Percentiles rank a stretch among this genome's conserved stretches.
phyloP scores from a whole-genome alignment of 2,329 filamentous ascomycete species.

The Aspergillus proliferans region DNA sequence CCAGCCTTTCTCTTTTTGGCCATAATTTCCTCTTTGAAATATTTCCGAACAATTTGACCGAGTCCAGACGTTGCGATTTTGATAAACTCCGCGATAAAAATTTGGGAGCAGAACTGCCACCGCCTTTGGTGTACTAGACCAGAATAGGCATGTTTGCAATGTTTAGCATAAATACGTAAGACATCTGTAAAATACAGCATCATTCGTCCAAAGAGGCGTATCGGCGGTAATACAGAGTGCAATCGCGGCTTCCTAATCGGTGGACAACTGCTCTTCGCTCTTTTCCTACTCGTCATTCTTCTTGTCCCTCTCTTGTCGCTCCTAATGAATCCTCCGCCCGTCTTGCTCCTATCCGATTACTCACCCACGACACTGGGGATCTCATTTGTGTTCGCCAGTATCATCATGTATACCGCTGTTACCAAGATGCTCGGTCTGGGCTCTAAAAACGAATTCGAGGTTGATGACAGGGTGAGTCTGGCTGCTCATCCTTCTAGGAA shows the following conservation, averaged over 20 bases:
- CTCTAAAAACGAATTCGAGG: conserved; percentile 67
- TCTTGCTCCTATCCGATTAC: conserved; percentile 14
- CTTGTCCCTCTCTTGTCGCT: conserved; percentile 7
- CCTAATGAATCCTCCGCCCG: conserved; percentile 18
- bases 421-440: conserved; percentile 36
- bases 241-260: too few relatives aligned
- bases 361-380: conserved; percentile 21
- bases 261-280: conserved; percentile 2
- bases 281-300: conserved; percentile 3
- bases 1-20: conserved; percentile 63
- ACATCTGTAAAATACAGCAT: neutral
- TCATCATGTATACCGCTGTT: conserved; percentile 27
- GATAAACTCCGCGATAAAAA: conserved; percentile 26
- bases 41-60: neutral
- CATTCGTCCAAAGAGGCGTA: neutral
- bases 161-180: neutral
- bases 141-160: conserved; percentile 16
- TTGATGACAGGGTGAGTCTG: conserved; percentile 68
- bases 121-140: conserved; percentile 20
- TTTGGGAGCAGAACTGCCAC: conserved; percentile 28
- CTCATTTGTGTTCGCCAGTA: conserved; percentile 26
- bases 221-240: too few relatives aligned
- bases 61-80: conserved; percentile 1
- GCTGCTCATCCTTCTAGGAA: neutral
- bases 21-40: conserved; percentile 30